Base-by-base conservation (phyloP, 78 protist species). In the Blattamonas nauphoetae region DNA sequence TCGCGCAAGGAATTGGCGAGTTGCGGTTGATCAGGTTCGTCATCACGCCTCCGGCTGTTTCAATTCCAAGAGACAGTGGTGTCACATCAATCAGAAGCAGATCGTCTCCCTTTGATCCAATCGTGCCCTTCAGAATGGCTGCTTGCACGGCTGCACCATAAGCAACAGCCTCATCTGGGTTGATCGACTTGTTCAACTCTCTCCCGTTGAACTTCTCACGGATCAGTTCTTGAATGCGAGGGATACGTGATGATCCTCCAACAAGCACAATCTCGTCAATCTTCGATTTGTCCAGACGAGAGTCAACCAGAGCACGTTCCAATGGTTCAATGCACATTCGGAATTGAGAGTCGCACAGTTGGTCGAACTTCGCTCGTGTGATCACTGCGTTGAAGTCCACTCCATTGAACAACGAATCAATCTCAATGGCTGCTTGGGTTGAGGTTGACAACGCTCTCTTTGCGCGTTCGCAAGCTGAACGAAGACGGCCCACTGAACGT, bases 101-200 rank as follows among this genome's bases (percentile, higher is more conserved):
- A 21, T 91, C 92, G 79, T 86, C 45, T 11, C 71, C 3, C 41
- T 11, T 35, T 35, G 5, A 35, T 6, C 2, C 33, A 45, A 45
- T 42, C 36, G 3, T 83, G 63, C 96, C 96, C 11, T 94, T 78
- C 71, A 97, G 93, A 44, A 98, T 93, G 84, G 96, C 97, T 33
- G 97, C 99, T 95, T 96, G 99, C 32, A 96, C 97, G 36, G 99
- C 99, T 45, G 99, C 99, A 38, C 99, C 99, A 91, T 98, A 96
- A 80, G 99, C 99, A 34, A 98, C 99, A 5, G 98, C 98, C 95
- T 96, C 99, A 77, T 97, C 99, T 32, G 99, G 97, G 92, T 97
- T 97, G 96, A 96, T 94, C 42, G 93, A 78, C 88, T 84, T 88
- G 86, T 85, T 83, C 34, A 90, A 94, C 85, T 94, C 98, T 92